Base-by-base conservation (phyloP, 2,329 filamentous ascomycete species). In the Claviceps sp. region DNA sequence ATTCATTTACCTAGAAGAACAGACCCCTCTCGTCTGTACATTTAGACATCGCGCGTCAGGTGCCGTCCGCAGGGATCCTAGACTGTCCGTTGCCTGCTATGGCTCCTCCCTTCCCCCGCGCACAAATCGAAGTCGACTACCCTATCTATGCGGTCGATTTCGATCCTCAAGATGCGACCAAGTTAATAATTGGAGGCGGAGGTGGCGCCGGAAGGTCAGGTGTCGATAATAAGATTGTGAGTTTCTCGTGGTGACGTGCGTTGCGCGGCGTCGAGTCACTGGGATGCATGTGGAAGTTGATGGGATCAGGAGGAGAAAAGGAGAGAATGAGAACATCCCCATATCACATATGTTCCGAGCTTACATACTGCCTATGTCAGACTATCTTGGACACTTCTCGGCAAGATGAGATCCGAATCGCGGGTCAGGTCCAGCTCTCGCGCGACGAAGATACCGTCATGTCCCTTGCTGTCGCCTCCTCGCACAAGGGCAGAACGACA, bases 121-220 rank as follows among this genome's bases (percentile, higher is more conserved):
- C 84, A 54, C 84, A 81, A 66, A 72, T 81, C 59, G 80, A 80
- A 52, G 78, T 94, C 57, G 79, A 82, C 53, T 96, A 91, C 67
- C 90, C 90, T 47, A 78, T 95, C 53, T 95, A 89, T 67, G 82
- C 85, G 52, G 86, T 88, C 65, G 89, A 89, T 63, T 96, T 95
- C 67, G 88, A 95, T 63, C 87, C 85, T 49, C 78, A 84, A 61
- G 82, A 94, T 70, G 77, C 83, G 54, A 79, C 79, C 56, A 82
- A 83, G 56, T 74, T 96, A 23, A 72, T 95, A 8, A 86, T 95
- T 39, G 88, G 85, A 54, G 91, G 91, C 50, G 91, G 91, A 55
- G 91, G 91, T 57, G 91, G 91, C 49, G 82, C 87, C 57, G 82
- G 86, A 47, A 80, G 81, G 57, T 88, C 80, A 58, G 89, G 88